phyloP scores from a whole-genome alignment of 2,329 filamentous ascomycete genomes.

The Penicillium sp. region DNA sequence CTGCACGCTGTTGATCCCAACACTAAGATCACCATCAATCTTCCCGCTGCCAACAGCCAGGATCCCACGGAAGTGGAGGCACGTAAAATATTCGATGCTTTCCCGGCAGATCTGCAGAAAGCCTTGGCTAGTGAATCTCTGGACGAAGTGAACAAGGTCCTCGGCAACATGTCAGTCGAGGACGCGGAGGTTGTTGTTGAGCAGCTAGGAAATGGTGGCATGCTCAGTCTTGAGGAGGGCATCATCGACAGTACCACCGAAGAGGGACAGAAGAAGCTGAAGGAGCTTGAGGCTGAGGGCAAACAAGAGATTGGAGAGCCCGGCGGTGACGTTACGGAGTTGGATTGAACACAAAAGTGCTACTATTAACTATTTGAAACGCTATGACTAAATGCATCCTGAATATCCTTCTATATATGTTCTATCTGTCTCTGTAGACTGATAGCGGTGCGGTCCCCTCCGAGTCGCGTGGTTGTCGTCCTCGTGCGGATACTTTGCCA shows the following conservation, averaged over 20 bases:
- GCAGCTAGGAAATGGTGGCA: slow-evolving; percentile 79
- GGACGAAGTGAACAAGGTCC: slow-evolving; percentile 84
- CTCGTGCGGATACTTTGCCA: too few species aligned
- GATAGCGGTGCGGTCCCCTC: too few species aligned
- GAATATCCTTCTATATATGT: not conserved
- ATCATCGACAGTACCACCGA: slow-evolving; percentile 95
- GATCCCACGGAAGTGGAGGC: slow-evolving; percentile 66
- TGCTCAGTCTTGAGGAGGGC: slow-evolving; percentile 87
- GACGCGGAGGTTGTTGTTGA: slow-evolving; percentile 86
- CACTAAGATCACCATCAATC: slow-evolving; percentile 85
- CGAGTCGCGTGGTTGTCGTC: too few species aligned
- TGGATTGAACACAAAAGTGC: slow-evolving; percentile 31
- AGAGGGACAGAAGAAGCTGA: slow-evolving; percentile 76
- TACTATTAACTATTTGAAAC: not conserved
- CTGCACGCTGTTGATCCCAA: slow-evolving; percentile 93
- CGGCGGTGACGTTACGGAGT: slow-evolving; percentile 52
- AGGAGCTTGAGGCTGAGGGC: slow-evolving; percentile 70
- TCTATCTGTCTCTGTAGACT: too few species aligned
- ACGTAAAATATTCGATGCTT: slow-evolving; percentile 79
- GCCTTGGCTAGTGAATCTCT: slow-evolving; percentile 88
- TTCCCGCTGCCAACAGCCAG: slow-evolving; percentile 71
- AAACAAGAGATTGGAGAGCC: slow-evolving; percentile 53
- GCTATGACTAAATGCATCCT: slow-evolving; percentile 9
- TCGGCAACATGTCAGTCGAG: slow-evolving; percentile 85
- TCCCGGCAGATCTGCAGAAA: slow-evolving; percentile 77